Evolutionary conservation across 371 early-diverging fungal species (phyloP).

Genomic region (Mucor racemosus): DNA sequence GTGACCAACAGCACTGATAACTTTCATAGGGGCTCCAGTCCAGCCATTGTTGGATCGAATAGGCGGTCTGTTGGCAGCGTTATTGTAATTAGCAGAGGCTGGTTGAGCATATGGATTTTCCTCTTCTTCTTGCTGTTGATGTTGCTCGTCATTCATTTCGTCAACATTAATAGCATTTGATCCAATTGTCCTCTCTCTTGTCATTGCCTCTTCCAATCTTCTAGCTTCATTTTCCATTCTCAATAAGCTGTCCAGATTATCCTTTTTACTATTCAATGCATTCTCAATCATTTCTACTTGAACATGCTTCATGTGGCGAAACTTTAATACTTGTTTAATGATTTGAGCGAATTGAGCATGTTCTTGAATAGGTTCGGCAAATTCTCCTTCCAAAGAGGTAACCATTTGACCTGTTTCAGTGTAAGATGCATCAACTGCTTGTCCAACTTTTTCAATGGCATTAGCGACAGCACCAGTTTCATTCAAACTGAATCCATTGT

Average conservation of each 20-base stretch:
- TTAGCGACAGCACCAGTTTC: slow-evolving; percentile 76
- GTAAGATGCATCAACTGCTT: slow-evolving; percentile 87
- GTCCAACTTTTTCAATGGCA: slow-evolving; percentile 89
- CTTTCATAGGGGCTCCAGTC: slow-evolving; percentile 46
- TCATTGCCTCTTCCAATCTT: slow-evolving; percentile 81
- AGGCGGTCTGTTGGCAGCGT: slow-evolving; percentile 14
- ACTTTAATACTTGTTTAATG: slow-evolving; percentile 84
- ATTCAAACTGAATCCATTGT: slow-evolving; percentile 92
- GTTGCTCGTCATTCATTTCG: slow-evolving; percentile 24
- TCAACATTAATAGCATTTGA: slow-evolving; percentile 37
- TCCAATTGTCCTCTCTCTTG: slow-evolving; percentile 42
- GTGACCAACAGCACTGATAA: slow-evolving; percentile 71
- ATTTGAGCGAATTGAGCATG: slow-evolving; percentile 86
- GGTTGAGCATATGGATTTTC: slow-evolving; percentile 21
- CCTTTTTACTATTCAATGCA: slow-evolving; percentile 72
- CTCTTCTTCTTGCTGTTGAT: slow-evolving; percentile 13
- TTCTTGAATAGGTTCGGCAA: slow-evolving; percentile 86
- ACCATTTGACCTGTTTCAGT: slow-evolving; percentile 75
- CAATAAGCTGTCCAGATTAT: slow-evolving; percentile 68
- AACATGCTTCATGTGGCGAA: slow-evolving; percentile 84
- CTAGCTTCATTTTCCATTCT: slow-evolving; percentile 85
- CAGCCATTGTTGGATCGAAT: slow-evolving; percentile 39
- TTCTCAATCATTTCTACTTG: slow-evolving; percentile 83
- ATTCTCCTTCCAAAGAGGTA: slow-evolving; percentile 73
- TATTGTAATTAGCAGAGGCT: slow-evolving; percentile 1